phyloP scores from a whole-genome alignment of 2,329 filamentous ascomycete genomes.

The Plectosphaerella sp. region DNA sequence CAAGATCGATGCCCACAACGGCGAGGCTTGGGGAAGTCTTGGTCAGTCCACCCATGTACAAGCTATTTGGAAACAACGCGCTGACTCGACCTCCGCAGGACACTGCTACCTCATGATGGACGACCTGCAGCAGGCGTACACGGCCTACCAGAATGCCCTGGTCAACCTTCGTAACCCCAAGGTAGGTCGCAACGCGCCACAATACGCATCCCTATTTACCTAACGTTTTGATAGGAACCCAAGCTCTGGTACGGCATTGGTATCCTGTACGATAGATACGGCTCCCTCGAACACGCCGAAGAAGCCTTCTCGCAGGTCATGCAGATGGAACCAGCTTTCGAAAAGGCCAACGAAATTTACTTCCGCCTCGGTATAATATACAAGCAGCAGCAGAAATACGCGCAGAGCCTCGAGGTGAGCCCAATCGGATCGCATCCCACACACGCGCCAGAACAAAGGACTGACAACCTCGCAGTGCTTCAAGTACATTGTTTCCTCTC shows the following conservation, averaged over 20 bases:
- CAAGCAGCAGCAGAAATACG: slow-evolving; percentile 95
- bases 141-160: slow-evolving; percentile 90
- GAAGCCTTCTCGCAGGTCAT: slow-evolving; percentile 98
- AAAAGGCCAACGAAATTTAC: slow-evolving; percentile 99
- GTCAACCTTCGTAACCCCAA: slow-evolving; percentile 93
- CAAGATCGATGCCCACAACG: slow-evolving; percentile 83
- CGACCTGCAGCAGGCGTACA: slow-evolving; percentile 92
- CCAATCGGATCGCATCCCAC: not conserved
- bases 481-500: slow-evolving; percentile 93
- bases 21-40: slow-evolving; percentile 93
- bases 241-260: slow-evolving; percentile 99
- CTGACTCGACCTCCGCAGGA: slow-evolving; percentile 45
- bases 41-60: slow-evolving; percentile 49
- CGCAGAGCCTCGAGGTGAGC: slow-evolving; percentile 82
- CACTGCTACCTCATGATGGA: slow-evolving; percentile 99
- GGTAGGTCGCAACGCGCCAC: slow-evolving; percentile 42
- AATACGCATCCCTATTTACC: not conserved
- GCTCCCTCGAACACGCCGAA: slow-evolving; percentile 93
- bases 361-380: slow-evolving; percentile 99
- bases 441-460: not conserved
- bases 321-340: slow-evolving; percentile 95
- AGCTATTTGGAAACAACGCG: not conserved
- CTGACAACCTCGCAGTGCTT: slow-evolving; percentile 66
- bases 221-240: slow-evolving; percentile 60
- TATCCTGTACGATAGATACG: slow-evolving; percentile 94